Conservation (phyloP, 352 stramenopile species). For the Globisporangium lucens region DNA sequence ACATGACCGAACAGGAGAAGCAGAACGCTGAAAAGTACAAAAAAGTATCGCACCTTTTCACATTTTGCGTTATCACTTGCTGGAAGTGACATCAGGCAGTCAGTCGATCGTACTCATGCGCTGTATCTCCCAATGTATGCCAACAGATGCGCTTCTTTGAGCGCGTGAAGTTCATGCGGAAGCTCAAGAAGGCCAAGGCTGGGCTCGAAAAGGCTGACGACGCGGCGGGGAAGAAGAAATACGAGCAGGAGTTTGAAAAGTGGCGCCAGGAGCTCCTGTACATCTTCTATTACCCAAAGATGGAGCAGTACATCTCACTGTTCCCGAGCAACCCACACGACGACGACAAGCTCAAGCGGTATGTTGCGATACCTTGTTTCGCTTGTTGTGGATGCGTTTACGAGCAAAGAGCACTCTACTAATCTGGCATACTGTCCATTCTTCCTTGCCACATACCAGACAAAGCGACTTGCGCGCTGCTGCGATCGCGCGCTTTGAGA, state of each 20-base stretch:
- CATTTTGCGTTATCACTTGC: background rate
- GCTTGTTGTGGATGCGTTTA: background rate
- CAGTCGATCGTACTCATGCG: background rate
- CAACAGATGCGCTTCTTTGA: constrained; percentile 77
- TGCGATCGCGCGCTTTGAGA: constrained; percentile 47
- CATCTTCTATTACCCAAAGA: constrained; percentile 80
- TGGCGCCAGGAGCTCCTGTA: constrained; percentile 74
- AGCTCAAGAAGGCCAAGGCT: constrained; percentile 57
- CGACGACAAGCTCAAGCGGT: constrained; percentile 45
- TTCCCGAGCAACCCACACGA: constrained; percentile 55
- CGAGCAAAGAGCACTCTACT: background rate
- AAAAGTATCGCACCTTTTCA: constrained; percentile 32
- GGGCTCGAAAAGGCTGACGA: constrained; percentile 40
- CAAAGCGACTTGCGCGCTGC: constrained; percentile 43
- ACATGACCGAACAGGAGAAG: constrained; percentile 54
- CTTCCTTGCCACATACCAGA: constrained; percentile 1
- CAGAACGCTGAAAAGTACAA: constrained; percentile 82
- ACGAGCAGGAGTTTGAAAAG: constrained; percentile 40
- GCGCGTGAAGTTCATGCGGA: constrained; percentile 82
- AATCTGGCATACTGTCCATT: background rate
- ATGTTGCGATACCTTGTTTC: background rate
- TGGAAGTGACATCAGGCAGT: too few relatives aligned
- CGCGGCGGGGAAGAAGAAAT: constrained; percentile 36
- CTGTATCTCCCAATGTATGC: background rate
- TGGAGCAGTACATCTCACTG: constrained; percentile 65